These are phyloP conservation scores for Termitomyces heimii DNA, from an alignment of 768 basidiomycete genomes.

Conservation along the genomic window DNA sequence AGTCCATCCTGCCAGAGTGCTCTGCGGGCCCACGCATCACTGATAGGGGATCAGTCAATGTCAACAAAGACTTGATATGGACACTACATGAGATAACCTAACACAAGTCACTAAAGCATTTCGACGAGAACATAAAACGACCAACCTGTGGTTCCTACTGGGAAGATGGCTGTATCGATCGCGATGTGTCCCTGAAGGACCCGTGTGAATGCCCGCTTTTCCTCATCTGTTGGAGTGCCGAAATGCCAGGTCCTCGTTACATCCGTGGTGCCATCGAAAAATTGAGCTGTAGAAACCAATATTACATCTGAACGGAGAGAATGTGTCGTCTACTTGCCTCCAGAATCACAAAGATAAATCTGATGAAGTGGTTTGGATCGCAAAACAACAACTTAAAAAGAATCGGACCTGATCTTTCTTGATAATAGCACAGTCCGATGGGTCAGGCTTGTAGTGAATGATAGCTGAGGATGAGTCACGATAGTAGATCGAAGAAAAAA, in stretches of 20 bases:
- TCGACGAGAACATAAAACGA: not conserved
- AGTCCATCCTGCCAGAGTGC: slow-evolving; percentile 85
- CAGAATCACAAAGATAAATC: slow-evolving; percentile 68
- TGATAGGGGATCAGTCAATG: slow-evolving; percentile 20
- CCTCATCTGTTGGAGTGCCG: slow-evolving; percentile 74
- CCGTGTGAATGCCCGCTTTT: slow-evolving; percentile 85
- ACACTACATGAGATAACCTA: slow-evolving; percentile 51
- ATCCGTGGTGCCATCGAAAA: slow-evolving; percentile 88
- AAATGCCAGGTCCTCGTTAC: slow-evolving; percentile 94
- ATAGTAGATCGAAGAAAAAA: not conserved
- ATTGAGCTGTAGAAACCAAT: slow-evolving; percentile 13
- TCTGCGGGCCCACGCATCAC: slow-evolving; percentile 77
- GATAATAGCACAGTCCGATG: slow-evolving; percentile 66
- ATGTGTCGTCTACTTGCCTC: slow-evolving; percentile 38
- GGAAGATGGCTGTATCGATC: slow-evolving; percentile 82
- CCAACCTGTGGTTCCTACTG: slow-evolving; percentile 70
- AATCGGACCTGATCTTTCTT: slow-evolving; percentile 58
- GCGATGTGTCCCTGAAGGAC: slow-evolving; percentile 91
- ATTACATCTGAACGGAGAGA: not conserved
- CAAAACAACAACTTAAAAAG: not conserved
- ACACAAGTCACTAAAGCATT: not conserved
- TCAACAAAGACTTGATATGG: not conserved
- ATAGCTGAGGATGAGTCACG: slow-evolving; percentile 47
- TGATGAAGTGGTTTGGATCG: slow-evolving; percentile 11
- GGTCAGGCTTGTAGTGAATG: slow-evolving; percentile 88